phyloP scores from a whole-genome alignment of 1,284 basidiomycete species.

The Heterobasidion parviporum region DNA sequence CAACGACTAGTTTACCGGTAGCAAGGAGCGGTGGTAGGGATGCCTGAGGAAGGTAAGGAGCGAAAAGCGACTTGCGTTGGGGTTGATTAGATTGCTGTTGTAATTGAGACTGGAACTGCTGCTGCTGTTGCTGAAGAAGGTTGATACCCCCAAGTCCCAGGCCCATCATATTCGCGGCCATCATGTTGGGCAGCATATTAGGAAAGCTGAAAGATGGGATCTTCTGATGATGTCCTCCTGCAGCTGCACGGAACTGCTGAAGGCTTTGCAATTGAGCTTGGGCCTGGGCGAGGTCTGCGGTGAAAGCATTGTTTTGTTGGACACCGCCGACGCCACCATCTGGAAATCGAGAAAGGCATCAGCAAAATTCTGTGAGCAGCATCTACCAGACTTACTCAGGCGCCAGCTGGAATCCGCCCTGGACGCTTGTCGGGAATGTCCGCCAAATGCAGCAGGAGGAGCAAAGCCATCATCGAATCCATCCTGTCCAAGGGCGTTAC shows the following conservation, averaged over 20 bases:
- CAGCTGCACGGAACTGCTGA: conserved; percentile 93
- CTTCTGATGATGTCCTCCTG: conserved; percentile 92
- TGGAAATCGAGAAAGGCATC: conserved; percentile 20
- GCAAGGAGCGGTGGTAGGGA: conserved; percentile 94
- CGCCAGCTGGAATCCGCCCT: conserved; percentile 83
- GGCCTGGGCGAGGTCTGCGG: conserved; percentile 85
- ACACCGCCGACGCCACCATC: conserved; percentile 70
- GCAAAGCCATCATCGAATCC: conserved; percentile 72
- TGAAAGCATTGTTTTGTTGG: conserved; percentile 55
- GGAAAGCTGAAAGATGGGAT: conserved; percentile 97
- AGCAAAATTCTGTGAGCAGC: conserved; percentile 5
- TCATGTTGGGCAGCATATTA: conserved; percentile 92
- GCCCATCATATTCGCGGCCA: conserved; percentile 92
- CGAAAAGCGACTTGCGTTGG: conserved; percentile 97
- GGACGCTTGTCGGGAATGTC: conserved; percentile 72
- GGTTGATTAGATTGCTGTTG: conserved; percentile 86
- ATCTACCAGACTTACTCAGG: conserved; percentile 52
- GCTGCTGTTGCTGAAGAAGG: conserved; percentile 80
- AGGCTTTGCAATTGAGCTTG: conserved; percentile 95
- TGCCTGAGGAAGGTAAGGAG: conserved; percentile 96
- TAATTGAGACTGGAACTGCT: conserved; percentile 83
- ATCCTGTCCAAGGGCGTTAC: conserved; percentile 42
- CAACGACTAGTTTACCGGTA: conserved; percentile 98
- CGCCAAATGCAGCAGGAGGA: conserved; percentile 44
- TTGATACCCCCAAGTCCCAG: conserved; percentile 75